Evolutionary conservation across 176 grass and related monocot species (phyloP), one percentile per base, ranked within the genome.

Genomic region (Eleusine indica): DNA sequence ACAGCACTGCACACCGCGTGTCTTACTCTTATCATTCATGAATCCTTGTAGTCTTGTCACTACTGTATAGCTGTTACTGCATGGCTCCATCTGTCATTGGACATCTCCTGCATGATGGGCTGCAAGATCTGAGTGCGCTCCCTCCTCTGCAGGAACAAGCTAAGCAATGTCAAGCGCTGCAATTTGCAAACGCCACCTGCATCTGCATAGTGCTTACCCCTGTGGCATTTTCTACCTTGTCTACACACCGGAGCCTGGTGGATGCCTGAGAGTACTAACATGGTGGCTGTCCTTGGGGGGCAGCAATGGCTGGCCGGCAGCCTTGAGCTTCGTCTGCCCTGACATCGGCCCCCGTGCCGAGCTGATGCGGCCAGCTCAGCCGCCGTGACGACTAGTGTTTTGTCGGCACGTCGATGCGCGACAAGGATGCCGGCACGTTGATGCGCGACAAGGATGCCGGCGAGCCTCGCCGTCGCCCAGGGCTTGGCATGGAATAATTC

Each of bases 171-270:
- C 28, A 14, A n/a, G 54, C 21, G 13, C 56, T 64, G 28, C 70
- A 73, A 62, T 51, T 40, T 66, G 73, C 71, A 71, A 77, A 70
- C n/a, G 43, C 69, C 79, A 52, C 29, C 83, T 78, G 88, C 88
- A 78, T 54, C 88, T 78, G 83, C 79, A 78, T 78, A 90, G 88
- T 78, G 88, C 67, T 90, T n/a, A 5, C 49, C 68, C 28, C 58
- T 63, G 65, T 90, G 83, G 57, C 88, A 86, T 86, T 73, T 90
- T 86, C 79, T 78, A 86, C 21, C 73, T 90, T 90, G 88, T 90
- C 88, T 73, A 60, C 78, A 67, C 48, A 82, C 88, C 47, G 78
- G 47, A 86, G 88, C 64, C 88, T 78, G 88, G 73, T 40, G 78
- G 88, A 90, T 66, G 41, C 66, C 72, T 76, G 88, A 25, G 83